A percentile compares a stretch with the other conserved stretches of the same genome.
Conservation (phyloP, 176 grass and related monocot genomes). For the Avena insularis region DNA sequence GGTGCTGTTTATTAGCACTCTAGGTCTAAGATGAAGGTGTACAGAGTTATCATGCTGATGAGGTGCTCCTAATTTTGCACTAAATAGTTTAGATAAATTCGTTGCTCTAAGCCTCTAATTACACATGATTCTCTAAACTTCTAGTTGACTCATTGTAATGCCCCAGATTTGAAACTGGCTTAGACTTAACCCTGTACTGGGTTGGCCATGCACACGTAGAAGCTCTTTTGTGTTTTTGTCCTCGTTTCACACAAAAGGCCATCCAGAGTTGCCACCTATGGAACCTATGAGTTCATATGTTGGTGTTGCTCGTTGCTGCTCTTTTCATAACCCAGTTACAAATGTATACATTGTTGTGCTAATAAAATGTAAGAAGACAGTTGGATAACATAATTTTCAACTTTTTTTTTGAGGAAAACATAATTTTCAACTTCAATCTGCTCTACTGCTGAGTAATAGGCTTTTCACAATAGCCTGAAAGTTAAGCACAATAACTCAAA, state of each 20-base stretch:
- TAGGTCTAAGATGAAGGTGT: neutral
- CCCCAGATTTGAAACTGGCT: no score
- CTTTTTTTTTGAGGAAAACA: neutral
- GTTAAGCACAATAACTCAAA: neutral
- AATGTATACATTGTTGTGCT: neutral
- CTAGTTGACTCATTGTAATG: no score
- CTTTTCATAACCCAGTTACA: slow-evolving; percentile 1
- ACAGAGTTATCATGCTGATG: slow-evolving; percentile 17
- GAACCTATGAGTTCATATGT: no score
- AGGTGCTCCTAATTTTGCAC: slow-evolving; percentile 25
- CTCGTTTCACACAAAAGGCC: no score
- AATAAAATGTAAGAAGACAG: neutral
- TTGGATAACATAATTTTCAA: slow-evolving; percentile 11
- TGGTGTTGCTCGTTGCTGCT: neutral
- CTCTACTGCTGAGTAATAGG: neutral
- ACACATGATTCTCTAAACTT: slow-evolving; percentile 8
- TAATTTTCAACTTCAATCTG: slow-evolving; percentile 13
- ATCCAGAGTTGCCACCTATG: no score
- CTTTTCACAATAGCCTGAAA: slow-evolving; percentile 1
- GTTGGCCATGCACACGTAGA: no score
- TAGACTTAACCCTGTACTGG: no score
- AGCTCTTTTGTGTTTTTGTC: no score
- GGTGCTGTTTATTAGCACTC: slow-evolving; percentile 17
- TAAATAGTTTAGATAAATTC: slow-evolving; percentile 8
- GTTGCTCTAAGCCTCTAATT: neutral